Conservation (phyloP, 148 eudicot genomes). For the Persicaria maculosa region DNA sequence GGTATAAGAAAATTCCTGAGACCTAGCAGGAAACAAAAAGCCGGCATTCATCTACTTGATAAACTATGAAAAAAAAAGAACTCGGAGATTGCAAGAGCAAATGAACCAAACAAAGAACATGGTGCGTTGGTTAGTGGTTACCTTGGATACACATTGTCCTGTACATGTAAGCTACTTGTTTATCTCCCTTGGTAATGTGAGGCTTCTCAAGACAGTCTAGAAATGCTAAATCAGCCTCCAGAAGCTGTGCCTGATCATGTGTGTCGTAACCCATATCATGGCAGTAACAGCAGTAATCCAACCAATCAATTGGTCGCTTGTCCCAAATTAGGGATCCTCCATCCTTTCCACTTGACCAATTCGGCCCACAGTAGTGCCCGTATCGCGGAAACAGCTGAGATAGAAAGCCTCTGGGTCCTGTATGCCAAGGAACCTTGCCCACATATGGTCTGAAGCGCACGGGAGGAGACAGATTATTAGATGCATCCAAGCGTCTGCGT, state of each 20-base stretch:
- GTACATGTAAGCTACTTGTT: constrained; percentile 58
- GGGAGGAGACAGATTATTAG: constrained; percentile 24
- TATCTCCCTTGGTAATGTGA: constrained; percentile 53
- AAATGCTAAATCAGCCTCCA: constrained; percentile 89
- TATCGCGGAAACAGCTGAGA: constrained; percentile 93
- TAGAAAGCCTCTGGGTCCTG: constrained; percentile 76
- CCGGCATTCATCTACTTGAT: neutral
- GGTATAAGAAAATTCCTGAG: constrained; percentile 80
- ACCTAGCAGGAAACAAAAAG: constrained; percentile 37
- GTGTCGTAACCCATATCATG: constrained; percentile 95
- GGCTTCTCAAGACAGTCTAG: constrained; percentile 94
- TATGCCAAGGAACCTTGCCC: constrained; percentile 95
- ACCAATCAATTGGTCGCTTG: constrained; percentile 92
- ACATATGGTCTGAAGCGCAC: constrained; percentile 89
- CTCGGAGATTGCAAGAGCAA: neutral
- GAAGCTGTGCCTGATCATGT: constrained; percentile 87
- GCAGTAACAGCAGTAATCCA: constrained; percentile 96
- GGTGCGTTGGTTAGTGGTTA: constrained; percentile 15
- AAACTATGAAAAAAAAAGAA: neutral
- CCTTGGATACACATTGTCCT: constrained; percentile 90
- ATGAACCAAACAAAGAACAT: neutral
- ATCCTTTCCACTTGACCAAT: constrained; percentile 98
- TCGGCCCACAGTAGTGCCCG: constrained; percentile 97
- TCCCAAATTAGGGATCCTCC: constrained; percentile 89
- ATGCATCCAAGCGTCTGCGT: constrained; percentile 19